Evolutionary conservation across 331 rosid species (phyloP).

Genomic region (Cydonia oblonga): DNA sequence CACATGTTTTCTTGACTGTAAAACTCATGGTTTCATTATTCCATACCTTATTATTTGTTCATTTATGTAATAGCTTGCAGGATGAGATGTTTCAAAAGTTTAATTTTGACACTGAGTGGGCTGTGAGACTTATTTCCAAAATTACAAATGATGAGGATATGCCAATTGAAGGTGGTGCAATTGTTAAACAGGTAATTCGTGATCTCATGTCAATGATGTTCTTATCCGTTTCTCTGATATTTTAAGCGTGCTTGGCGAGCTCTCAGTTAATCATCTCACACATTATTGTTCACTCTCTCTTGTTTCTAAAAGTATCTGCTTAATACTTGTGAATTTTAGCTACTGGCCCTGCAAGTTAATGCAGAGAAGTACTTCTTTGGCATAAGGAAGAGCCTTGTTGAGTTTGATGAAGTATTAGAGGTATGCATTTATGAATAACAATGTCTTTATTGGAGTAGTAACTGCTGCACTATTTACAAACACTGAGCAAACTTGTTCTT

Average conservation of each 20-base stretch:
- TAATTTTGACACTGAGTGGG: conserved; percentile 96
- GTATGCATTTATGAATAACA: conserved; percentile 28
- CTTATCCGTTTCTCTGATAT: neutral
- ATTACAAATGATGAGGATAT: conserved; percentile 86
- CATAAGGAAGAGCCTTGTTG: conserved; percentile 82
- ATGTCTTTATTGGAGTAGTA: neutral
- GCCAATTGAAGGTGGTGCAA: conserved; percentile 82
- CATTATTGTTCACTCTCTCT: neutral
- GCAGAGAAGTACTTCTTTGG: conserved; percentile 89
- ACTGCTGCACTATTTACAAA: neutral
- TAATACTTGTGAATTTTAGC: conserved; percentile 33
- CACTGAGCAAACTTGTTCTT: neutral
- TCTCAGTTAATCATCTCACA: neutral
- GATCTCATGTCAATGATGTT: conserved; percentile 4
- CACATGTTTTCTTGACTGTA: neutral
- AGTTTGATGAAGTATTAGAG: conserved; percentile 98
- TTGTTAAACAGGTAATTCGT: conserved; percentile 75
- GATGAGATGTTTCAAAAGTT: conserved; percentile 97
- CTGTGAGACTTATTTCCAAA: conserved; percentile 78
- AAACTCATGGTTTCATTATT: neutral
- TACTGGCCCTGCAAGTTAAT: conserved; percentile 78
- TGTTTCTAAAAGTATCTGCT: conserved; percentile 4
- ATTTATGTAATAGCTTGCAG: conserved; percentile 63
- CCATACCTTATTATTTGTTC: conserved; percentile 12
- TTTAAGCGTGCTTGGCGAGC: neutral